A percentile compares a stretch with the other conserved stretches of the same genome.
These are phyloP conservation scores for Clavariopsis aquatica DNA, from an alignment of 495 filamentous ascomycete species.

Conservation along the genomic window DNA sequence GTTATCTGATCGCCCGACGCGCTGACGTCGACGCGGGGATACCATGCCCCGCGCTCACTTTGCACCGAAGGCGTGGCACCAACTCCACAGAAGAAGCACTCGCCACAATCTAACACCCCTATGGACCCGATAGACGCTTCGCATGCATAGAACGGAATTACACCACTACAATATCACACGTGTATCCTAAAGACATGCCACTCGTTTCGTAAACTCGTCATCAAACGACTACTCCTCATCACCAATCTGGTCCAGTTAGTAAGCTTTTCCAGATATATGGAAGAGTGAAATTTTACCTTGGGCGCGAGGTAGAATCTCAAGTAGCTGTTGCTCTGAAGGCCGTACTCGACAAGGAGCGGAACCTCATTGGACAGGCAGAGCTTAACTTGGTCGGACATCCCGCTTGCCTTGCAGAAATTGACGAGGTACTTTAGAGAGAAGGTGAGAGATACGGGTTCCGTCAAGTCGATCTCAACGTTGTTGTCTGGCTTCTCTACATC, in stretches of 20 bases:
- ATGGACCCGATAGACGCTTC: slow-evolving; percentile 19
- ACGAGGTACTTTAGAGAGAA: slow-evolving; percentile 99
- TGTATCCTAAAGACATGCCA: slow-evolving; percentile 17
- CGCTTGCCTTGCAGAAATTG: slow-evolving; percentile 98
- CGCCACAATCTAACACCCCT: slow-evolving; percentile 18
- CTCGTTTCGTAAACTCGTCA: slow-evolving; percentile 11
- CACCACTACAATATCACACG: slow-evolving; percentile 1
- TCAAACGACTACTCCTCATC: slow-evolving; percentile 68
- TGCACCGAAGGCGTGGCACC: slow-evolving; percentile 14
- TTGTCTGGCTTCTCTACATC: slow-evolving; percentile 87
- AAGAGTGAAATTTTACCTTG: slow-evolving; percentile 64
- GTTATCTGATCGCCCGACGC: slow-evolving; percentile 22
- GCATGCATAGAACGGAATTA: slow-evolving; percentile 18
- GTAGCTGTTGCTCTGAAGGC: slow-evolving; percentile 76
- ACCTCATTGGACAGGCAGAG: slow-evolving; percentile 95
- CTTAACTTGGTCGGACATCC: slow-evolving; percentile 77
- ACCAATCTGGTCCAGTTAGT: slow-evolving; percentile 64
- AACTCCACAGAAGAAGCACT: not conserved
- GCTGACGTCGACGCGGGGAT: slow-evolving; percentile 23
- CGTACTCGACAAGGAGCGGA: slow-evolving; percentile 92
- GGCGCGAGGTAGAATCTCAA: slow-evolving; percentile 96
- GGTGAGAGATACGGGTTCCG: slow-evolving; percentile 89
- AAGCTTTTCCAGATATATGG: not conserved
- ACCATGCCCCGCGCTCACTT: not conserved
- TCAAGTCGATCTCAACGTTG: slow-evolving; percentile 85